Base-by-base conservation (phyloP, 192 early-diverging fungal species). In the Phlyctochytrium arcticum region DNA sequence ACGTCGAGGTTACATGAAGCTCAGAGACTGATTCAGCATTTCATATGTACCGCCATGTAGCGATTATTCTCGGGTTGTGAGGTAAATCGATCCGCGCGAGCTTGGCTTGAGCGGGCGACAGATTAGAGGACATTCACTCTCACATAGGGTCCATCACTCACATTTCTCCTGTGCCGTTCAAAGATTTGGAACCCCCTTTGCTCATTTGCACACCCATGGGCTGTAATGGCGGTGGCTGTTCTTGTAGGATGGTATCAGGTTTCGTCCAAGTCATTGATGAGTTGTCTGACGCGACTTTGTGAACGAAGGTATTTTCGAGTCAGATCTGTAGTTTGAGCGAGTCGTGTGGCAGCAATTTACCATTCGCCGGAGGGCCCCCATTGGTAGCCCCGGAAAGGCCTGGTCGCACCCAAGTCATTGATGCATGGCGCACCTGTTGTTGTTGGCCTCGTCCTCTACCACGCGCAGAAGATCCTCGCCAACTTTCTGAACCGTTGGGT, bases 71-170 rank as follows among this genome's bases (percentile, higher is more conserved):
- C 54, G 12, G 64, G 64, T 17, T 66, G 19, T 15, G 54, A 55
- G 42, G 36, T 42, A 26, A 66, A 66, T 7, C 64, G 64, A 19
- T 66, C 64, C 6, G 64, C 64, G 15, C 64, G 64, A 29, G 50
- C 17, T 27, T 27, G 5, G 15, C 29, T 53, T 27, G 29, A 44
- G 39, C 15, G 39, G 39, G 12, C 39, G 39, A 19, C 39, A 44
- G 39, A 12, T 44, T 19, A n/a, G 0, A 44, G 12, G 21, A 12
- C 12, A 44, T 12, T 19, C 21, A 44, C 39, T 44, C 15, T 12
- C 12, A n/a, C 39, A 44, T 44, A 19, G 21, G 15, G 12, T 2
- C 21, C 39, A 44, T 12, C 39, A 44, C 39, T 44, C 39, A 19
- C 39, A 44, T n/a, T 19, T 12, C 39, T 44, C 39, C 21, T 19